Evolutionary conservation across 2,329 filamentous ascomycete species (phyloP).

Genomic region (Capronia epimyces): DNA sequence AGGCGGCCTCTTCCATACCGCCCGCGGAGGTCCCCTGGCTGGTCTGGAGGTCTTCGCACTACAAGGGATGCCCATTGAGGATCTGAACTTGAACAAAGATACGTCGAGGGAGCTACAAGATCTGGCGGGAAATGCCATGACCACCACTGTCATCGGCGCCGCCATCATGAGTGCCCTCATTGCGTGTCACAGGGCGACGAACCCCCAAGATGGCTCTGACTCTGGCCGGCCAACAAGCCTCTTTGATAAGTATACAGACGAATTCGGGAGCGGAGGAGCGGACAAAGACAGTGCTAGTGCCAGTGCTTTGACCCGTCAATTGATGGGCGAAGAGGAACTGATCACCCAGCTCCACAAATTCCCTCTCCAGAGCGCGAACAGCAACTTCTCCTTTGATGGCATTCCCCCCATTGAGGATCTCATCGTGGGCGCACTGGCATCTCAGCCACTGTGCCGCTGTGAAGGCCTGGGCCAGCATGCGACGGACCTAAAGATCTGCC

Average conservation of each 20-base stretch:
- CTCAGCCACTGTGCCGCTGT: constrained; percentile 51
- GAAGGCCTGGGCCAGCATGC: constrained; percentile 46
- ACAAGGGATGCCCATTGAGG: constrained; percentile 62
- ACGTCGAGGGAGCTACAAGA: constrained; percentile 59
- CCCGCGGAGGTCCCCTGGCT: constrained; percentile 55
- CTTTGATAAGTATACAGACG: constrained; percentile 7
- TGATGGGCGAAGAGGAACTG: neutral
- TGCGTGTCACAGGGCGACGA: constrained; percentile 28
- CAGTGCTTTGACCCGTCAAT: neutral
- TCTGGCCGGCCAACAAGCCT: neutral
- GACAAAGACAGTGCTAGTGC: neutral
- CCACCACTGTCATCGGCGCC: constrained; percentile 63
- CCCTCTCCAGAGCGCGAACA: neutral
- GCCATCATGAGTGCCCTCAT: constrained; percentile 57
- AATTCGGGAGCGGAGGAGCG: neutral
- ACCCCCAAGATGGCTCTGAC: neutral
- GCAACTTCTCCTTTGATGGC: neutral
- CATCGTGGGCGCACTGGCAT: neutral
- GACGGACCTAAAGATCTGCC: constrained; percentile 15
- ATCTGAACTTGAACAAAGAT: constrained; percentile 60
- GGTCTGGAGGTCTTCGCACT: constrained; percentile 59
- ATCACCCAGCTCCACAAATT: neutral
- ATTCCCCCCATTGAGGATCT: neutral
- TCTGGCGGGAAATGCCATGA: constrained; percentile 76
- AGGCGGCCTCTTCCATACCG: constrained; percentile 57